Evolutionary conservation across 2,329 filamentous ascomycete genomes (phyloP), one percentile per base, ranked within the genome.

Genomic region (Teratosphaeria destructans): DNA sequence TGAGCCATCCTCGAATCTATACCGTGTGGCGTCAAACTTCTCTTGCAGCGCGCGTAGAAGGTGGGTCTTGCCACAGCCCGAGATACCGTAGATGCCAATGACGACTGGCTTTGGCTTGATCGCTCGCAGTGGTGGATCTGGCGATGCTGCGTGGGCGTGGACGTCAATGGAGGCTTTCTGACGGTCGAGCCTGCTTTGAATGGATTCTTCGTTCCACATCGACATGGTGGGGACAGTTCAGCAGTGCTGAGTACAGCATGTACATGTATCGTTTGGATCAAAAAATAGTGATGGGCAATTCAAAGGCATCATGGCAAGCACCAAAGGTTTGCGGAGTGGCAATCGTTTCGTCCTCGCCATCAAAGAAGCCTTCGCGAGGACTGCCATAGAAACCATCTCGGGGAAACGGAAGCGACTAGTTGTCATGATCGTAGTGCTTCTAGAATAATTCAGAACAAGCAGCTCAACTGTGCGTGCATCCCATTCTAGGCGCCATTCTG

Each of bases 71-170:
- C 82, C 82, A n/a, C 68, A 78, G 0, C 80, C 81, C 1, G 80
- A 71, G 43, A 85, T 23, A 5, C 82, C 82, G 61, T 84, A 85
- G 1, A 85, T 57, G 2, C 81, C 81, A 34, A 85, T 68, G 19
- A 84, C 68, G n/a, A 32, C 64, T 12, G 62, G 59, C 35, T 61
- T 63, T 23, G 43, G 16, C 19, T 19, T 49, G 43, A 49, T n/a
- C 16, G 43, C 8, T 49, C 5, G 16, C 1, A 19, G 19, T 23
- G 43, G 16, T 23, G n/a, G n/a, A 10, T 49, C 2, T 16, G 43
- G 43, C 23, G 43, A 19, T 8, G n/a, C 8, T 49, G 43, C 2
- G 19, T 16, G 19, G n/a, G 19, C 2, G 19, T 16, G 19, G n/a
- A 10, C 43, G 26, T 49, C 43, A n/a, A 8, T 6, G n/a, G 8